Base-by-base conservation (phyloP, 2,329 filamentous ascomycete genomes). In the Blastomyces gilchristii region DNA sequence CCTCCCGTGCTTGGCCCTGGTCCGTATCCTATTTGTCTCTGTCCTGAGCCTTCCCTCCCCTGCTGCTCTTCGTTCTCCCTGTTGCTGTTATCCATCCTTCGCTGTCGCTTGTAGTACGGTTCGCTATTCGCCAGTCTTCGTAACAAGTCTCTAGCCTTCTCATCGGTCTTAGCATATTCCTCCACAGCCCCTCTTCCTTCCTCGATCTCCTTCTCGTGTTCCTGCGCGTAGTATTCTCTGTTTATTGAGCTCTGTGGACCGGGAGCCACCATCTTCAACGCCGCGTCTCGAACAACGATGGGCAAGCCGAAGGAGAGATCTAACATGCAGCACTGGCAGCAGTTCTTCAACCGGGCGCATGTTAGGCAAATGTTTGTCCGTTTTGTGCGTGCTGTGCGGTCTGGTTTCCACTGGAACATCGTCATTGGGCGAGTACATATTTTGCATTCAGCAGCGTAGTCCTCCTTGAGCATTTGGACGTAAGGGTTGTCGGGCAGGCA, bases 381-480 rank as follows among this genome's bases (percentile, higher is more conserved):
- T 78, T 95, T 96, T 75, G 93, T 92, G 66, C 92, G 89, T 34
- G 91, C 86, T 2, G 92, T 94, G 63, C 94, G 90, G 74, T 96
- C 92, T 67, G 90, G 87, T 70, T 93, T 93, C 93, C 93, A 99
- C 70, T 87, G 86, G 75, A 99, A 99, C 62, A 97, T 84, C 34
- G 94, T 97, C 72, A 97, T 99, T 0, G 94, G 94, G 65, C 94
- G 86, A 7, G 93, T 97, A 77, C 94, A 99, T 68, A 89, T 80
- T 80, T 89, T 89, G 82, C 89, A 91, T 78, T 92, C 88, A 63
- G 88, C 90, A 70, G 91, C 94, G 71, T 95, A 87, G 75, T 99
- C 93, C 73, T 97, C 91, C 78, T 99, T 99, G 65, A 99, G 82
- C 92, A 99, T 97, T 77, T 97, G 94, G 53, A 99, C 94, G 72